Conservation (phyloP, 345 rosid genomes). For the Euphorbia pulcherrima region DNA sequence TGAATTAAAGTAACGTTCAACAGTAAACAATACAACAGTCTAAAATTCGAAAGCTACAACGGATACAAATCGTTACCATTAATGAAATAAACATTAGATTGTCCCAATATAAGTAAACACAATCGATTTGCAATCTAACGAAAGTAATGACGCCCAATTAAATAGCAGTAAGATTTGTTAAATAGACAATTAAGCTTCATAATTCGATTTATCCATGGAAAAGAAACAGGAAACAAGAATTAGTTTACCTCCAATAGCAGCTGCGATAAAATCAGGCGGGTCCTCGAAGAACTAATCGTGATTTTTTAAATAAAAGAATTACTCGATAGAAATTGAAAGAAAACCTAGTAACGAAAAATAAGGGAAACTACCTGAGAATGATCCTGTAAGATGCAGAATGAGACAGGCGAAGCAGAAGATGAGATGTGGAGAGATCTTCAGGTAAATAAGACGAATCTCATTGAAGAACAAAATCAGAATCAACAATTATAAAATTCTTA, state of each 20-base stretch:
- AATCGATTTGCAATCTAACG: not conserved
- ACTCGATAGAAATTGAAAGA: not conserved
- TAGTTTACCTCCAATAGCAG: conserved; percentile 3
- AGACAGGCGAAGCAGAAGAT: too few species aligned
- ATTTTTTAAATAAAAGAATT: not conserved
- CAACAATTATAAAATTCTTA: not conserved
- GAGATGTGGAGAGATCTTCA: not conserved
- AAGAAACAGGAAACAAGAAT: not conserved
- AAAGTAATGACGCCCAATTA: not conserved
- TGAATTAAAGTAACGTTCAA: too few species aligned
- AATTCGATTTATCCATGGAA: not conserved
- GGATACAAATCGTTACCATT: not conserved
- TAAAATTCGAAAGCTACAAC: not conserved
- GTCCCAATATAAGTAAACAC: not conserved
- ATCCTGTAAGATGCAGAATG: not conserved
- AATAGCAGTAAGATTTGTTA: not conserved
- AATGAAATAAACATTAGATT: not conserved
- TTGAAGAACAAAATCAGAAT: not conserved
- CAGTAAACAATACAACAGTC: too few species aligned
- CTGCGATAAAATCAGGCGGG: not conserved
- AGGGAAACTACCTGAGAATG: not conserved
- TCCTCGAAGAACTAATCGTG: not conserved
- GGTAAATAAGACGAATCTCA: not conserved
- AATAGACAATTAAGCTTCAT: not conserved
- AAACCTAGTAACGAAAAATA: conserved; percentile 1